Percentiles rank a stretch among this genome's conserved stretches.
Evolutionary conservation across 208 protist species (phyloP).

Genomic region (Tritrichomonas musculus): DNA sequence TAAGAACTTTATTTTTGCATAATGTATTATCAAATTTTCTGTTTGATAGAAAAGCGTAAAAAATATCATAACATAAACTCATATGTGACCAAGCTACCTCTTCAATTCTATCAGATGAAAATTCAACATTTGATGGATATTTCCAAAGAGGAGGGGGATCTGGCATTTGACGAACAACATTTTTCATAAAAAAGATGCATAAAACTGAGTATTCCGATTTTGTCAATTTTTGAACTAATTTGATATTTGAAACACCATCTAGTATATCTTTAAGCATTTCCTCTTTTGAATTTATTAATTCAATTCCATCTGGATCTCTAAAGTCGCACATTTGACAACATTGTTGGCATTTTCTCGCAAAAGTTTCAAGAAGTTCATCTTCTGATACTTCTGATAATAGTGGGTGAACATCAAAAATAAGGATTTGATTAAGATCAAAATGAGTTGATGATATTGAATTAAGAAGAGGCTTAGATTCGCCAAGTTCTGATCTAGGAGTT

Average conservation of each 20-base stretch:
- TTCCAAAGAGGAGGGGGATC: neutral
- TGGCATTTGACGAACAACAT: neutral
- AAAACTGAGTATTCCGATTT: neutral
- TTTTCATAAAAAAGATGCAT: neutral
- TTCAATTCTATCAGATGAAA: neutral
- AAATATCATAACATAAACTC: neutral
- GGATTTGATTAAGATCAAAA: too few species aligned
- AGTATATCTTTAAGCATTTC: neutral
- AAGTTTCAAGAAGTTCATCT: neutral
- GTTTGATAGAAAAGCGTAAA: neutral
- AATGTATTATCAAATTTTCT: neutral
- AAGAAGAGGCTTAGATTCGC: too few species aligned
- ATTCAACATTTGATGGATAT: neutral
- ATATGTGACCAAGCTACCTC: neutral
- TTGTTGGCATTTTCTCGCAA: neutral
- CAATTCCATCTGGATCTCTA: neutral
- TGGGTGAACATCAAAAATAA: too few species aligned
- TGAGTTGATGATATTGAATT: too few species aligned
- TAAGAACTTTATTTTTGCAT: neutral
- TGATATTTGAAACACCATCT: neutral
- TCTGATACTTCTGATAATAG: too few species aligned
- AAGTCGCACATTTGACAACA: constrained; percentile 23
- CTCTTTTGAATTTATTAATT: neutral
- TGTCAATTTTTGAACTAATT: neutral
- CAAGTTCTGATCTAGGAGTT: too few species aligned